phyloP scores from a whole-genome alignment of 805 yeast genomes.

The Priceomyces fermenticarens region DNA sequence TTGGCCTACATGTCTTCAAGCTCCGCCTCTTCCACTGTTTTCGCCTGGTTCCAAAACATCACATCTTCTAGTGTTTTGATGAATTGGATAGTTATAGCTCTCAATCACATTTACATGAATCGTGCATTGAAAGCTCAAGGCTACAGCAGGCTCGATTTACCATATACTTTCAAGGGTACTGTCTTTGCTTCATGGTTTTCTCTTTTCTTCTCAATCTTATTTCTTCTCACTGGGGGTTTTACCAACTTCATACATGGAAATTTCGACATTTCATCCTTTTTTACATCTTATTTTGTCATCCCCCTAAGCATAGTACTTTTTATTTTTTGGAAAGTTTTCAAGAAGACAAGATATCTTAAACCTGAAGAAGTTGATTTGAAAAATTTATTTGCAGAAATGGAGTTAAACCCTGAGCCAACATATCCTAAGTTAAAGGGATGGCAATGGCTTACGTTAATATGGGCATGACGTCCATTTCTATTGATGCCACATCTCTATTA shows the following conservation, averaged over 20 bases:
- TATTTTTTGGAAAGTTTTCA: background rate
- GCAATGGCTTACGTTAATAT: too few relatives aligned
- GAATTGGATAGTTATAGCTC: slow-evolving; percentile 26
- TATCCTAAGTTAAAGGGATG: too few relatives aligned
- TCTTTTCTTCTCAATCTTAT: background rate
- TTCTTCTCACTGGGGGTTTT: background rate
- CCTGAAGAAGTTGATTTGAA: slow-evolving; percentile 31
- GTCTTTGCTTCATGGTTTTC: background rate
- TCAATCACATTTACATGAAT: slow-evolving; percentile 24
- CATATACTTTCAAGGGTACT: slow-evolving; percentile 21
- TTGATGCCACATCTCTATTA: too few relatives aligned
- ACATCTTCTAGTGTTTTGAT: slow-evolving; percentile 25
- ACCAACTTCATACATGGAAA: background rate
- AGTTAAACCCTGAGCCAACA: slow-evolving; percentile 24
- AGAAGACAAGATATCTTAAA: slow-evolving; percentile 11
- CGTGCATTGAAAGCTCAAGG: slow-evolving; percentile 41
- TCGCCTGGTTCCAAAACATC: slow-evolving; percentile 31
- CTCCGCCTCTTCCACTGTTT: slow-evolving; percentile 21
- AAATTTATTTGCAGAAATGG: slow-evolving; percentile 20
- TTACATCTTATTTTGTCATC: background rate
- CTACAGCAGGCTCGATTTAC: slow-evolving; percentile 23
- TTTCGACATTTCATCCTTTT: background rate
- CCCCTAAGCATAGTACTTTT: background rate
- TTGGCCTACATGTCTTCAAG: slow-evolving; percentile 31
- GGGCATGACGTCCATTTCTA: too few relatives aligned